Evolutionary conservation across 2,329 filamentous ascomycete species (phyloP), one percentile per base, ranked within the genome.

Genomic region (Botryotinia globosa): DNA sequence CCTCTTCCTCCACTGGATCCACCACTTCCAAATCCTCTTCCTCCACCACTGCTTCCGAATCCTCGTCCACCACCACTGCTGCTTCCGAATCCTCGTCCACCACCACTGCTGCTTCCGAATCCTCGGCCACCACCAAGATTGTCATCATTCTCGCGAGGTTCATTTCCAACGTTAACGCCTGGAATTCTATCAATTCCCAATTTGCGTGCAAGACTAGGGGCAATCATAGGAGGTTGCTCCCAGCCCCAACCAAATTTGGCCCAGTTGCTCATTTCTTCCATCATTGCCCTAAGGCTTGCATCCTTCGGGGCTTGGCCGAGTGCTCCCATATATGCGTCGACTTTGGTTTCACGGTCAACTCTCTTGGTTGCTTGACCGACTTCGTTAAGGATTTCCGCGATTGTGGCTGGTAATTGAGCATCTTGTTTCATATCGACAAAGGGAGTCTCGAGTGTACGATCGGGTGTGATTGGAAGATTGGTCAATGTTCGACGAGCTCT

Each of bases 381-480:
- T 71, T 79, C 75, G 37, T 62, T 77, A 14, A 81, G 72, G 18
- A 75, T 79, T 37, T 73, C 72, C 34, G 80, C 80, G 8, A 77
- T 45, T 18, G 71, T 69, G 18, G 76, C 77, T 68, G 80, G 77
- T 32, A 81, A 66, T 74, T 81, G 79, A 14, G 80, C 79, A 74
- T 81, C 79, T 69, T 77, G 68, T 1, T 80, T 79, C 80, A 81
- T 81, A 48, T 81, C 80, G 12, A 81, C 66, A 18, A 73, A 61
- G n/a, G 76, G 73, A 22, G 76, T 51, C 73, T 78, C 75, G 9
- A 81, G 58, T 9, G 73, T 74, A 32, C 73, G 74, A 68, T 81
- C 76, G 3, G 74, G 66, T 25, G 72, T 70, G 56, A 81, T 77
- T 16, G 80, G 80, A n/a, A 81, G 75, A 54, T 75, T 75, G 8